Evolutionary conservation across 2,329 filamentous ascomycete species (phyloP).

Genomic region (Fusarium sororula): DNA sequence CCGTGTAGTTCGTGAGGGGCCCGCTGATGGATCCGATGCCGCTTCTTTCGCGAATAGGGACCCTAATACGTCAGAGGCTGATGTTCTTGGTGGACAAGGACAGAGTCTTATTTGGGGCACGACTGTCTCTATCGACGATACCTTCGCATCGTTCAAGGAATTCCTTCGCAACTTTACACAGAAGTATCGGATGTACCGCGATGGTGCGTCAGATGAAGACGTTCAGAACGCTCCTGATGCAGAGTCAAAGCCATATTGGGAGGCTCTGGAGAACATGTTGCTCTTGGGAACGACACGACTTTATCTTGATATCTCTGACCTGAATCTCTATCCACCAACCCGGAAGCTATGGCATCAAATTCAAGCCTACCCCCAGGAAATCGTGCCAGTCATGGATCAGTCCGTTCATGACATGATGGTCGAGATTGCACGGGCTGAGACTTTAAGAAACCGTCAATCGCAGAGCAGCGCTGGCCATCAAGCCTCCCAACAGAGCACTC

Average conservation of each 20-base stretch:
- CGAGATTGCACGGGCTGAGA: constrained; percentile 84
- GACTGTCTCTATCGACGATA: constrained; percentile 92
- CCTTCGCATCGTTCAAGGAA: constrained; percentile 86
- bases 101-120: constrained; percentile 95
- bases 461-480: constrained; percentile 63
- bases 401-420: constrained; percentile 92
- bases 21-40: constrained; percentile 63
- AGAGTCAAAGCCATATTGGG: constrained; percentile 83
- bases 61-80: constrained; percentile 90
- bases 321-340: constrained; percentile 92
- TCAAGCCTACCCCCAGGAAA: constrained; percentile 93
- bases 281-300: constrained; percentile 84
- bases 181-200: constrained; percentile 92
- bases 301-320: constrained; percentile 87
- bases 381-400: constrained; percentile 96
- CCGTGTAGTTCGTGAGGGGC: constrained; percentile 64
- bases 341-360: constrained; percentile 95
- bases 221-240: constrained; percentile 75
- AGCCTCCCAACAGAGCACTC: constrained; percentile 56
- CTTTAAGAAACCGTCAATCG: constrained; percentile 72
- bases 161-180: constrained; percentile 91
- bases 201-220: constrained; percentile 83
- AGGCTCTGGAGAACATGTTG: constrained; percentile 90
- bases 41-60: constrained; percentile 71
- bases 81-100: constrained; percentile 82